Evolutionary conservation across 179 eudicot species (phyloP).

Genomic region (Beta macrorhiza): DNA sequence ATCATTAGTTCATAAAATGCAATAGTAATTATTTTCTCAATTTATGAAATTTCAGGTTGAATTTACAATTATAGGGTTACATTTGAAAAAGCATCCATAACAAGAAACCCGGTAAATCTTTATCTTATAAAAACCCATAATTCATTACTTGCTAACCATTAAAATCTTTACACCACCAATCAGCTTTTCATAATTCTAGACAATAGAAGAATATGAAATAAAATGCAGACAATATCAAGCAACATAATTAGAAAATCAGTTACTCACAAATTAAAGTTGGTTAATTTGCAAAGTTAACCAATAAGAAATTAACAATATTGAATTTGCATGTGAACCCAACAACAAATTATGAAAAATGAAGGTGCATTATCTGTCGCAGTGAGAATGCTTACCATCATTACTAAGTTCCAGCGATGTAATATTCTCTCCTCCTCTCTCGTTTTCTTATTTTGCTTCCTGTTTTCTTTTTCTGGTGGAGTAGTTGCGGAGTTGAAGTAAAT

Average conservation of each 20-base stretch:
- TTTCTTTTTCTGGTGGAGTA: not conserved
- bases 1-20: not conserved
- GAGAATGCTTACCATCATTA: conserved; percentile 21
- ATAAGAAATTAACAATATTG: not conserved
- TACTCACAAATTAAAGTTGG: not conserved
- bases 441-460: not conserved
- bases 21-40: not conserved
- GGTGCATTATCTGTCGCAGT: not conserved
- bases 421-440: not conserved
- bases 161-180: not conserved
- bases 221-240: not conserved
- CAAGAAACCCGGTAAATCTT: not conserved
- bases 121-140: not conserved
- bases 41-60: not conserved
- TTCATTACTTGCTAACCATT: not conserved
- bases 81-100: not conserved
- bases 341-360: not conserved
- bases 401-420: not conserved
- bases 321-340: not conserved
- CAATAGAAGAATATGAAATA: not conserved
- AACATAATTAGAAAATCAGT: not conserved
- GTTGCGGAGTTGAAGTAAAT: not conserved
- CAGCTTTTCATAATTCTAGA: not conserved
- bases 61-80: not conserved
- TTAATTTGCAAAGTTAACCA: not conserved